phyloP scores from a whole-genome alignment of 805 yeast species.

The Metschnikowia proteae region DNA sequence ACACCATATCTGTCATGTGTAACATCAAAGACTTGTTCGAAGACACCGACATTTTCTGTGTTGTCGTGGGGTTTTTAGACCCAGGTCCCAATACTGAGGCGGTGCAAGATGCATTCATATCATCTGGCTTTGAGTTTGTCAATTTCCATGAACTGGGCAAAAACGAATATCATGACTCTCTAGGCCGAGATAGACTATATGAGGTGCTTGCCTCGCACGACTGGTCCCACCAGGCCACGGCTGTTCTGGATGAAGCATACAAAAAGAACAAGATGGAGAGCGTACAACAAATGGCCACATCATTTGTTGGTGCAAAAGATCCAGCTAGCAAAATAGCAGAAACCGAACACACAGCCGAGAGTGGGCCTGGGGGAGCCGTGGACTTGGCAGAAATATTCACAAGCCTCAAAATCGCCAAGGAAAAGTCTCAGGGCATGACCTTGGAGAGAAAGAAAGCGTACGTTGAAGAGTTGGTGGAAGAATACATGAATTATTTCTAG shows the following conservation, averaged over 20 bases:
- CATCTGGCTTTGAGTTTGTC: conserved; percentile 43
- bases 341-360: too few relatives aligned
- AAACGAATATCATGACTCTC: conserved; percentile 42
- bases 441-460: conserved; percentile 28
- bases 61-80: conserved; percentile 30
- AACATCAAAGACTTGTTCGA: conserved; percentile 12
- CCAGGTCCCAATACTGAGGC: conserved; percentile 14
- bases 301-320: conserved; percentile 13
- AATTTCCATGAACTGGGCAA: conserved; percentile 27
- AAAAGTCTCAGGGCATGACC: conserved; percentile 22
- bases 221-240: conserved; percentile 35
- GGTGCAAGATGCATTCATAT: conserved; percentile 38
- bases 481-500: conserved; percentile 33
- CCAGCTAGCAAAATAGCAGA: neutral
- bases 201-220: conserved; percentile 49
- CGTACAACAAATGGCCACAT: conserved; percentile 26
- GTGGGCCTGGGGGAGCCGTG: neutral
- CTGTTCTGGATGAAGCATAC: conserved; percentile 15
- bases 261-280: conserved; percentile 20
- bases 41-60: conserved; percentile 28
- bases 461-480: conserved; percentile 35
- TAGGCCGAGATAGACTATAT: conserved; percentile 40
- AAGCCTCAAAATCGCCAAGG: conserved; percentile 36
- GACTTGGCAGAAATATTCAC: conserved; percentile 31
- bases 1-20: neutral